Percentiles rank a stretch among this genome's conserved stretches.
Evolutionary conservation across 495 filamentous ascomycete genomes (phyloP).

Genomic region (Neurospora discreta): DNA sequence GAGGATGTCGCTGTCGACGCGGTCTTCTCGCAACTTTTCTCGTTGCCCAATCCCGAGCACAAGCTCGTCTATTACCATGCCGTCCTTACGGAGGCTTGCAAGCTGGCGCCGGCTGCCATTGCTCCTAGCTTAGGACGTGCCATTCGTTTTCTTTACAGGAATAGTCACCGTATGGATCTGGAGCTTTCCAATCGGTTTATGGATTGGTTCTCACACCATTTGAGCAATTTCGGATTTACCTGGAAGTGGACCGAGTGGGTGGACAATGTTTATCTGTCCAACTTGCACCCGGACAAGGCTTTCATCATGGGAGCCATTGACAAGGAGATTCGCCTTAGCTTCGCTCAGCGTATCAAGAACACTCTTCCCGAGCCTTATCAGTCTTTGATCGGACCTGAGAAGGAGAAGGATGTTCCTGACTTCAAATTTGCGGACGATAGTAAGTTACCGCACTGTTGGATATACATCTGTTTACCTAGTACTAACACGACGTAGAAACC

Average conservation of each 20-base stretch:
- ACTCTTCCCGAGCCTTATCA: constrained; percentile 83
- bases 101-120: constrained; percentile 87
- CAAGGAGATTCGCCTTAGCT: constrained; percentile 94
- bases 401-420: constrained; percentile 85
- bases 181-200: constrained; percentile 81
- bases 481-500: constrained; percentile 41
- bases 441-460: constrained; percentile 32
- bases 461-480: not conserved
- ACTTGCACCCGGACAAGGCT: constrained; percentile 77
- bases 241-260: constrained; percentile 99
- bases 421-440: constrained; percentile 82
- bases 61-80: constrained; percentile 95
- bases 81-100: constrained; percentile 87
- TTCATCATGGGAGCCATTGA: constrained; percentile 86
- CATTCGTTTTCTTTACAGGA: constrained; percentile 81
- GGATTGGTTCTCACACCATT: constrained; percentile 96
- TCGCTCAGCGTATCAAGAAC: constrained; percentile 89
- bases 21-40: constrained; percentile 88
- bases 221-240: constrained; percentile 98
- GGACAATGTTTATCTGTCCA: constrained; percentile 67
- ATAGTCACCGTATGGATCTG: constrained; percentile 68
- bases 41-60: constrained; percentile 78
- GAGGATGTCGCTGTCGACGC: constrained; percentile 97
- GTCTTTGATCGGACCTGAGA: constrained; percentile 66
- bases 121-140: constrained; percentile 91